Evolutionary conservation across 495 filamentous ascomycete species (phyloP).

Genomic region (Aspergillus sclerotiicarbonarius): DNA sequence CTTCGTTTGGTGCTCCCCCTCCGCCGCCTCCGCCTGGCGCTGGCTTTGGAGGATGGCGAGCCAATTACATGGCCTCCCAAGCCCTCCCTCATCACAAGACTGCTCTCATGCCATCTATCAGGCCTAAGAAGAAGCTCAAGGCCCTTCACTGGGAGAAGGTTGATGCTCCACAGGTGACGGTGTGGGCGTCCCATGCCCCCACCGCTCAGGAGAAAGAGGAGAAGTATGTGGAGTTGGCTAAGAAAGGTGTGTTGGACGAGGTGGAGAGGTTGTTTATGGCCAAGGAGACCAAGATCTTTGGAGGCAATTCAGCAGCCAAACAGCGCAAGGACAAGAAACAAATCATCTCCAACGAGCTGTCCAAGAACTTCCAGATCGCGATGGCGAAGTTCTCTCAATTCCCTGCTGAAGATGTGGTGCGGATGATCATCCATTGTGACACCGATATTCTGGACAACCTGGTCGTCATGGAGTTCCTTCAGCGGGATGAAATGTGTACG

Average conservation of each 20-base stretch:
- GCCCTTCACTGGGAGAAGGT: slow-evolving; percentile 99
- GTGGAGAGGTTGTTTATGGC: slow-evolving; percentile 97
- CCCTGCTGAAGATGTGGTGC: slow-evolving; percentile 77
- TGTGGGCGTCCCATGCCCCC: slow-evolving; percentile 87
- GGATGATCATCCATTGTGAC: slow-evolving; percentile 95
- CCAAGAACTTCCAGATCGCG: slow-evolving; percentile 89
- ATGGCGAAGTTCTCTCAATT: slow-evolving; percentile 83
- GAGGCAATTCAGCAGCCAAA: slow-evolving; percentile 55
- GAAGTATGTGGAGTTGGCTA: slow-evolving; percentile 88
- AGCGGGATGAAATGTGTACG: slow-evolving; percentile 85
- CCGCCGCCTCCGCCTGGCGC: slow-evolving; percentile 59
- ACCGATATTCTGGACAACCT: slow-evolving; percentile 83
- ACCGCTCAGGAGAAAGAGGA: slow-evolving; percentile 84
- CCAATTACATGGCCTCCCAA: slow-evolving; percentile 49
- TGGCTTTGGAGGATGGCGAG: slow-evolving; percentile 55
- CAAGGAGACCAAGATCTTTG: slow-evolving; percentile 89
- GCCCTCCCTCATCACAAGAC: slow-evolving; percentile 37
- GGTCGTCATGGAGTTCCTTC: slow-evolving; percentile 97
- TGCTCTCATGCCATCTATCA: slow-evolving; percentile 66
- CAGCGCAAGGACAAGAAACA: slow-evolving; percentile 96
- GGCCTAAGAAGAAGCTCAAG: slow-evolving; percentile 99
- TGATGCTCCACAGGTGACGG: slow-evolving; percentile 86
- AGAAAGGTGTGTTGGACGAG: slow-evolving; percentile 93
- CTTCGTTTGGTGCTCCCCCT: slow-evolving; percentile 42
- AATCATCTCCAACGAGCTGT: slow-evolving; percentile 87